Base-by-base conservation (phyloP, 2,329 filamentous ascomycete genomes). In the Fusarium metavorans region DNA sequence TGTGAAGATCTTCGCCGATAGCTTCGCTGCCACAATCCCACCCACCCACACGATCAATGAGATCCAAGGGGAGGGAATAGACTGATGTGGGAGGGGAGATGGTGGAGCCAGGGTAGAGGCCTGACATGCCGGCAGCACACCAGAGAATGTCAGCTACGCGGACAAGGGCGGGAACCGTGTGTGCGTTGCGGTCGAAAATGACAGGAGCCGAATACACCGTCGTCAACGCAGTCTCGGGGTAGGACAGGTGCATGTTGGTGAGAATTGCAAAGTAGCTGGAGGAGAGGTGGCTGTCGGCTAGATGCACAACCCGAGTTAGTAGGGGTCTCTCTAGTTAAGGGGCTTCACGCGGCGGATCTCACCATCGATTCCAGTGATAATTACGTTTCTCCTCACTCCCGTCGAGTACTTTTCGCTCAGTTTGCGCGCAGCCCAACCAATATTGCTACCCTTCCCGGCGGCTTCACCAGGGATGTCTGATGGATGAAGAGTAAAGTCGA, bases 1-100 rank as follows among this genome's bases (percentile, higher is more conserved):
- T 94, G 84, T 94, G 92, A 78, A 94, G 82, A 78, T 94, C 92
- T 82, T 94, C 92, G 50, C 92, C 92, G 75, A 94, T 94, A 23
- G 92, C 92, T 70, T 93, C 92, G 2, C 89, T 87, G 61, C 90
- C 91, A 64, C 89, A 89, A 79, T 94, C 92, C 92, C 92, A 94
- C 30, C 92, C 92, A 11, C 91, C 91, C 34, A 93, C 92, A 32
- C 89, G 87, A 76, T 93, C 92, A 45, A 92, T 88, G 18, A 94
- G 83, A 54, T 89, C 87, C 45, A 94, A 87, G 1, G 92, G 90
- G 0, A 94, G 81, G 6, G 92, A 94, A 79, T 94, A 94, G 37
- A 94, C 92, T 0, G 92, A 94, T 0, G 92, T 94, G 3, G 92
- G 92, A 14, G 92, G 92, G 18, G 91, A 88, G 68, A 94, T 89